Base-by-base conservation (phyloP, 2,329 filamentous ascomycete species). In the Colletotrichum salicis region DNA sequence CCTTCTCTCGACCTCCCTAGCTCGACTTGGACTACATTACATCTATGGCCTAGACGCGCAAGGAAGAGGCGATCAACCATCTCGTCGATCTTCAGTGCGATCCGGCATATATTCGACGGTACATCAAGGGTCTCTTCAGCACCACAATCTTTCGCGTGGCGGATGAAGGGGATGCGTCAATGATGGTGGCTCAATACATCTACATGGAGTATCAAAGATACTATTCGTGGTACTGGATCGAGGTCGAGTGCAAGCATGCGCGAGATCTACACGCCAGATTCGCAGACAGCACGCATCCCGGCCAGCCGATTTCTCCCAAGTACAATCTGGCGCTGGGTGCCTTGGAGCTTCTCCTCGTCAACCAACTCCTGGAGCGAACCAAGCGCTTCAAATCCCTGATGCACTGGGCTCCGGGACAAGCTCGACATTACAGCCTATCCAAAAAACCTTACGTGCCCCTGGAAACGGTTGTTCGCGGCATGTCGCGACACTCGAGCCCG, bases 331-430 rank as follows among this genome's bases (percentile, higher is more conserved):
- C 41, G 10, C 41, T 48, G 0, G 41, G 41, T 5, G 19, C 41
- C 4, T 48, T 22, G 41, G 51, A 27, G 51, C n/a, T 54, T 13
- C 22, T 54, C 22, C 51, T 54, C 51, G 2, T 0, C 22, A 1
- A 15, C 5, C 51, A 54, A 15, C 2, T 1, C 12, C 0, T 3
- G 1, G 5, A 54, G 8, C 51, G 24, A 11, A 54, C 1, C 11
- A 2, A 0, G 0, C 24, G 24, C 22, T 24, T 54, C 11, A 15
- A 15, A 27, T 10, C 0, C 5, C 12, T 54, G 22, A 15, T 54
- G 5, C 51, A 22, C 12, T 54, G n/a, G 12, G 13, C 22, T 4
- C 12, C 22, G 1, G 24, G 22, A 13, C 5, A 22, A 4, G n/a
- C 1, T 11, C 13, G 13, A 27, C 1, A 54, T 24, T 54, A 29